These are phyloP conservation scores for Eruca vesicaria DNA, from an alignment of 441 rosid species.

Conservation along the genomic window DNA sequence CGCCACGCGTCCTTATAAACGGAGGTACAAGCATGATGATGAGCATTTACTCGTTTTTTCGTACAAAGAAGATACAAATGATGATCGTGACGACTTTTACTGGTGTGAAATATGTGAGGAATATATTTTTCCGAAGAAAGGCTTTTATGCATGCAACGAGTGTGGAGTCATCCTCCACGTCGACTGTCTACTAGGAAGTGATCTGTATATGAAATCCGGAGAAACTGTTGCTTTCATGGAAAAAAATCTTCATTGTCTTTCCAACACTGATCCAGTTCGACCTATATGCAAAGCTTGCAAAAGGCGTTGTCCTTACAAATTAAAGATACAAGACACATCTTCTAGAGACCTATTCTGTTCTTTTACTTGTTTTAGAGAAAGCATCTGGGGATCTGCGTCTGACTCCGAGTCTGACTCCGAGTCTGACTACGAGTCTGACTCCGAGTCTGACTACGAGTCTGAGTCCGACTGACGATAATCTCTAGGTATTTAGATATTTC, in stretches of 20 bases:
- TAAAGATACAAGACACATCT: not conserved
- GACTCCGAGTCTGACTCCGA: too few species aligned
- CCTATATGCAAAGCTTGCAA: not conserved
- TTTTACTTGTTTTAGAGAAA: not conserved
- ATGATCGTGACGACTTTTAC: not conserved
- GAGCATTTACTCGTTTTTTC: not conserved
- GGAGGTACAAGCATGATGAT: conserved; percentile 1
- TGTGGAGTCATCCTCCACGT: not conserved
- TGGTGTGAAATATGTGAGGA: not conserved
- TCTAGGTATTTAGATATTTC: not conserved
- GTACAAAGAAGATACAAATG: not conserved
- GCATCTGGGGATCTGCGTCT: too few species aligned
- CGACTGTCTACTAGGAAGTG: not conserved
- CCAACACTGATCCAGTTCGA: not conserved
- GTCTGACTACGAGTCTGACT: too few species aligned
- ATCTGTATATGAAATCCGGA: not conserved
- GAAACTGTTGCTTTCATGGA: not conserved
- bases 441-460: too few species aligned
- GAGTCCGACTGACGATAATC: not conserved
- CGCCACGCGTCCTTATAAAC: not conserved
- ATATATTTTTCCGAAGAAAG: not conserved
- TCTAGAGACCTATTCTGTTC: not conserved
- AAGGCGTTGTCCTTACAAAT: conserved; percentile 3
- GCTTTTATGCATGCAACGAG: not conserved
- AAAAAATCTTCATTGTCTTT: not conserved